phyloP scores from a whole-genome alignment of 257 asterid genomes.

The Solanum habrochaites region DNA sequence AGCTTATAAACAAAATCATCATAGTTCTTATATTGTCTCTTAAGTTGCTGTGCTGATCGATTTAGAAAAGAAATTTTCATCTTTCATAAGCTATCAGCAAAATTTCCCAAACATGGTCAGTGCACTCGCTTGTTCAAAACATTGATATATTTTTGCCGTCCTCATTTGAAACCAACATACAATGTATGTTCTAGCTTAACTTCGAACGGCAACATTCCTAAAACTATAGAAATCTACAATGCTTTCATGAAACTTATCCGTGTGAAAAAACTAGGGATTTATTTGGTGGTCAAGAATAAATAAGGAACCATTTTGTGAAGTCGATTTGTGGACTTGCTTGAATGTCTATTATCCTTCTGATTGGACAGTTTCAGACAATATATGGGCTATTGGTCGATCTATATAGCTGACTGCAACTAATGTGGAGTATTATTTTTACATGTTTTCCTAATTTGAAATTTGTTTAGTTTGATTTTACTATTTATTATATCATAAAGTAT shows the following conservation, averaged over 20 bases:
- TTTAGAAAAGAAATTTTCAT: constrained; percentile 28
- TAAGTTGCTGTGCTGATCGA: too few relatives aligned
- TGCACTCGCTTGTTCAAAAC: constrained; percentile 51
- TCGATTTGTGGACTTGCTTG: not conserved
- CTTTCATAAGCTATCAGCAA: constrained; percentile 40
- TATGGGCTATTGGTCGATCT: not conserved
- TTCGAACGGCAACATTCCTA: constrained; percentile 39
- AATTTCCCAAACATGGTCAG: constrained; percentile 45
- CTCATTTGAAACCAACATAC: too few relatives aligned
- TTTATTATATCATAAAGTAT: too few relatives aligned
- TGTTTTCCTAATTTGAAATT: too few relatives aligned
- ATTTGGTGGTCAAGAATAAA: not conserved
- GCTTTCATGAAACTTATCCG: too few relatives aligned
- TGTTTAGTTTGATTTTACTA: too few relatives aligned
- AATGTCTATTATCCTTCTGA: constrained; percentile 9
- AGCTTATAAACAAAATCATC: constrained; percentile 41
- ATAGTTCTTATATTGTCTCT: constrained; percentile 19
- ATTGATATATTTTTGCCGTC: constrained; percentile 22
- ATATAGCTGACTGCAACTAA: too few relatives aligned
- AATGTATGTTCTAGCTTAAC: too few relatives aligned
- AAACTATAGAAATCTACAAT: constrained; percentile 44
- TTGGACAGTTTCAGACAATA: constrained; percentile 11
- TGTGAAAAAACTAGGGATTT: too few relatives aligned
- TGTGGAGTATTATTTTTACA: too few relatives aligned
- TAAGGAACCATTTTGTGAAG: not conserved